Conservation (phyloP, 208 protist genomes). For the Acanthamoeba lenticulata region DNA sequence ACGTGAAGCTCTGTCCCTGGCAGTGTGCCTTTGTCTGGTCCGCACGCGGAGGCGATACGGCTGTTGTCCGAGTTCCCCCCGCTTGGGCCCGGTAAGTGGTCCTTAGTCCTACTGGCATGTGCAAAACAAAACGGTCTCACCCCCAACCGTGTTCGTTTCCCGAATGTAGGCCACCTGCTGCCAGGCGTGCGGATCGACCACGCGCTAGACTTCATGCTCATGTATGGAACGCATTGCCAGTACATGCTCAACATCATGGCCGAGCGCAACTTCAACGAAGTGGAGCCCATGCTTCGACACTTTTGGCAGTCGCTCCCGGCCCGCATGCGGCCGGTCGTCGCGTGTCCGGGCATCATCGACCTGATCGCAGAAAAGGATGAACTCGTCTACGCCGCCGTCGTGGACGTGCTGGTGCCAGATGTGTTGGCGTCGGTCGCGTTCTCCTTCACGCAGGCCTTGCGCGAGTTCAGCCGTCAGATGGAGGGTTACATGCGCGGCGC, state of each 20-base stretch:
- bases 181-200: background rate
- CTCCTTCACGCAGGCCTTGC: background rate
- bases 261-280: slow-evolving; percentile 7
- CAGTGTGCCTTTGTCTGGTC: background rate
- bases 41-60: background rate
- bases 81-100: background rate
- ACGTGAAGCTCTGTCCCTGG: no score
- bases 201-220: background rate
- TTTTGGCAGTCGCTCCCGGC: slow-evolving; percentile 46
- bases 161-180: background rate
- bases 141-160: no score
- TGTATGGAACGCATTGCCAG: slow-evolving; percentile 58
- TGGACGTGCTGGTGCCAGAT: slow-evolving; percentile 47
- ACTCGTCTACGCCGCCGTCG: slow-evolving; percentile 35
- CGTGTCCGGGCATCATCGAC: background rate
- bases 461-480: slow-evolving; percentile 40
- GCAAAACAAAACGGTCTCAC: no score
- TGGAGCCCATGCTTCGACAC: slow-evolving; percentile 41
- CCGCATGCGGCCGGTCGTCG: background rate
- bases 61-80: background rate
- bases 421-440: background rate
- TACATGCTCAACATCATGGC: slow-evolving; percentile 29
- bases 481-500: background rate
- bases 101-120: no score
- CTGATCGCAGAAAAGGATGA: slow-evolving; percentile 61